Percentiles rank a stretch among this genome's conserved stretches.
These are phyloP conservation scores for Peronospora belbahrii DNA, from an alignment of 352 stramenopile genomes.

Conservation along the genomic window DNA sequence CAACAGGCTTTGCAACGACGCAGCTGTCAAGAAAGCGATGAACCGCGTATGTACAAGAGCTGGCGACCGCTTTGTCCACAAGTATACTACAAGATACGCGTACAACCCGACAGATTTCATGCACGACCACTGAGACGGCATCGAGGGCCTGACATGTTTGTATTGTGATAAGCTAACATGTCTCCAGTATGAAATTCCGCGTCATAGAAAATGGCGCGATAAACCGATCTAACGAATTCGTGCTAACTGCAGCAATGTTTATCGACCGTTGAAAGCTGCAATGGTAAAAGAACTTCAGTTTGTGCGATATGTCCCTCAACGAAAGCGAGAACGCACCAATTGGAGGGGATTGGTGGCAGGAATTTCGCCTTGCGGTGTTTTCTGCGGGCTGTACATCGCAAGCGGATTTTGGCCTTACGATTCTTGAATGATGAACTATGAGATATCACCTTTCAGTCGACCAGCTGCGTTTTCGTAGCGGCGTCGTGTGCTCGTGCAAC, in stretches of 20 bases:
- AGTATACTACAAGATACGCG: background rate
- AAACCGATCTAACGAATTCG: background rate
- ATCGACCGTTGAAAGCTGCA: constrained; percentile 6
- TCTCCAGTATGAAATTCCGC: background rate
- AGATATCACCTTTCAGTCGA: constrained; percentile 31
- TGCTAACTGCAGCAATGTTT: constrained; percentile 1
- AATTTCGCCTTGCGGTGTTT: constrained; percentile 2
- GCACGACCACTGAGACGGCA: constrained; percentile 1
- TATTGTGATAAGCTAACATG: background rate
- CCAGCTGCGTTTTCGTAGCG: constrained; percentile 33
- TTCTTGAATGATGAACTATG: too few relatives aligned
- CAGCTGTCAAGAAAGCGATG: constrained; percentile 1
- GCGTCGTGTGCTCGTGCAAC: constrained; percentile 23
- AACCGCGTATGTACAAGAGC: background rate
- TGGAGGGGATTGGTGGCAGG: constrained; percentile 11
- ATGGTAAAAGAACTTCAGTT: constrained; percentile 10
- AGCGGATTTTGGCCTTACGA: background rate
- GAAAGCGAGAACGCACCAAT: background rate
- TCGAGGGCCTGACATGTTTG: background rate
- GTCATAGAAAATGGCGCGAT: background rate
- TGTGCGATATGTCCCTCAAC: constrained; percentile 6
- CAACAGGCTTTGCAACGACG: background rate
- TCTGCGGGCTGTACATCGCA: constrained; percentile 13
- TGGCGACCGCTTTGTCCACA: constrained; percentile 8
- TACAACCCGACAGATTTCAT: background rate